Base-by-base conservation (phyloP, 768 basidiomycete species). In the Atractiella rhizophila region DNA sequence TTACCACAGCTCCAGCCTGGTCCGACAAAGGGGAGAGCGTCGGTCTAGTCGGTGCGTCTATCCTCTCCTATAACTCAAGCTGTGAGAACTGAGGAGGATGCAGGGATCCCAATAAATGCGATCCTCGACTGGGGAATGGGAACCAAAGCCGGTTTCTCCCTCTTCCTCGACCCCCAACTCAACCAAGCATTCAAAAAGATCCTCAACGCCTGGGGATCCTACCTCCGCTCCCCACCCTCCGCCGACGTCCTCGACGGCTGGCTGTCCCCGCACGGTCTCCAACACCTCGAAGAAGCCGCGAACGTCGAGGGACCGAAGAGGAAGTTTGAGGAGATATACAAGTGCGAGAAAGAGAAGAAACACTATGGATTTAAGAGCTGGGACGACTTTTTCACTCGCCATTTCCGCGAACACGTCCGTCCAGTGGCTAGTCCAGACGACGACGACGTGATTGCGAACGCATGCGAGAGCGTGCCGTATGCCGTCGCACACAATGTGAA, bases 301-400 rank as follows among this genome's bases (percentile, higher is more conserved):
- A 59, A 59, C 44, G 24, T 44, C 28, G 55, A 48, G 3, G 31
- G 40, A 26, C 54, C 55, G 16, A 30, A 51, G 12, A 37, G 42
- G 46, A 49, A 49, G 27, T 69, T 69, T 40, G 51, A 50, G 5
- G 45, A 62, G 11, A 57, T 59, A 18, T 69, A 59, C 50, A 49
- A 59, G 10, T 66, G 62, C 42, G 55, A 68, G 39, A 63, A 66
- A 0, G 44, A 49, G 1, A 54, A 54, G 0, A 47, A 56, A n/a
- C 48, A 68, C 44, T 56, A 63, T 45, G 71, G 72, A 57, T 61
- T 45, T 42, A 56, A 48, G 35, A 55, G 53, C 16, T 61, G 60
- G 68, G 70, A 45, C 35, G n/a, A 66, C 47, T 71, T 70, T 59
- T 74, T 74, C 53, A 64, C 57, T 19, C 53, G 70, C 1, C 43